These are phyloP conservation scores for Aspergillus ellipticus DNA, from an alignment of 495 filamentous ascomycete genomes.

Conservation along the genomic window DNA sequence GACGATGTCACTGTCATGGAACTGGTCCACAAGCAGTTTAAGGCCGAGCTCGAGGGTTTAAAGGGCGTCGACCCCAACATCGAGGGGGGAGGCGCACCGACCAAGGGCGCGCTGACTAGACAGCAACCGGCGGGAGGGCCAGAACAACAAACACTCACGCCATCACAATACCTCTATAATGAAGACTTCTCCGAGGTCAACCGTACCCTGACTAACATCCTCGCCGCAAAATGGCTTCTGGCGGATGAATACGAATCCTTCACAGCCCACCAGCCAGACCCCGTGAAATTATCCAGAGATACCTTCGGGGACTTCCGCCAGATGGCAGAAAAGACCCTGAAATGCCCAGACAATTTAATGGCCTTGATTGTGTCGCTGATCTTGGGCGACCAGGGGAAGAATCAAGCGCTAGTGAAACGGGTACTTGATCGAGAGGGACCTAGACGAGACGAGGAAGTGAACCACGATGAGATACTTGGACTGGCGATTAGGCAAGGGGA, in stretches of 20 bases:
- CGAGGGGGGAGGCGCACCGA: not conserved
- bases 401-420: not conserved
- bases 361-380: constrained; percentile 1
- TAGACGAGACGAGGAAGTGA: not conserved
- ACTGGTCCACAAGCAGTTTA: not conserved
- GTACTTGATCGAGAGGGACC: not conserved
- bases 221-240: constrained; percentile 33
- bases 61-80: not conserved
- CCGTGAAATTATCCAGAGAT: not conserved
- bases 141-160: constrained; percentile 8
- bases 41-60: not conserved
- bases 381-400: not conserved
- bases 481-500: not conserved
- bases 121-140: not conserved
- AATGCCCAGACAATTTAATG: not conserved
- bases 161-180: constrained; percentile 24
- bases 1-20: not conserved
- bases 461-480: not conserved
- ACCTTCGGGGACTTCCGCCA: constrained; percentile 4
- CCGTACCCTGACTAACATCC: constrained; percentile 30
- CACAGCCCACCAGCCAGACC: constrained; percentile 15
- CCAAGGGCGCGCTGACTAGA: not conserved
- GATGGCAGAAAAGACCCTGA: not conserved
- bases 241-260: constrained; percentile 27
- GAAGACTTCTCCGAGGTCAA: constrained; percentile 33